These are phyloP conservation scores for Quercus bicolor DNA, from an alignment of 306 rosid species.

Conservation along the genomic window DNA sequence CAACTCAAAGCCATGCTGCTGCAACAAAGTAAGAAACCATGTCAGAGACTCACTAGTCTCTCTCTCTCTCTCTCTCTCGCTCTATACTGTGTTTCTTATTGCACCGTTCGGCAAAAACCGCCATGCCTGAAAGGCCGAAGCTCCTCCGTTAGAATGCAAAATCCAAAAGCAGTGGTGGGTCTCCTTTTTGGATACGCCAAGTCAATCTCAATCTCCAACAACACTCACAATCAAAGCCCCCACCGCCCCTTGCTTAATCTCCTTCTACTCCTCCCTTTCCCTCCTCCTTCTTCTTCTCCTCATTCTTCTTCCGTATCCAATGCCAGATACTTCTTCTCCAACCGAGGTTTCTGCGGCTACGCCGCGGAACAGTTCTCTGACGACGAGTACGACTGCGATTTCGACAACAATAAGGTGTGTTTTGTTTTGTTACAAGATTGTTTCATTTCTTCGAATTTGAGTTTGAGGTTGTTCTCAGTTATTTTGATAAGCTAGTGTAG, in stretches of 20 bases:
- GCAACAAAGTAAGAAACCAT: too few species aligned
- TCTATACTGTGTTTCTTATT: too few species aligned
- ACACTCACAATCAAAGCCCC: slow-evolving; percentile 3
- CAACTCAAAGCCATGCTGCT: too few species aligned
- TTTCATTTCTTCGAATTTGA: too few species aligned
- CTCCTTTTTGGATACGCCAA: slow-evolving; percentile 28
- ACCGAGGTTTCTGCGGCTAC: slow-evolving; percentile 49
- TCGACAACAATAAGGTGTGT: slow-evolving; percentile 55
- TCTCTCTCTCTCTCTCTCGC: too few species aligned
- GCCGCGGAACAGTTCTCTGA: slow-evolving; percentile 82
- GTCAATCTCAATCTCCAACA: slow-evolving; percentile 5
- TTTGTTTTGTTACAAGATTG: too few species aligned
- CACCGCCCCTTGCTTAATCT: slow-evolving; percentile 3
- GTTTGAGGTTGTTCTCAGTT: too few species aligned
- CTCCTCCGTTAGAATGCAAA: slow-evolving; percentile 31
- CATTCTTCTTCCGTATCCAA: slow-evolving; percentile 24
- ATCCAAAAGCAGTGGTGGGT: slow-evolving; percentile 20
- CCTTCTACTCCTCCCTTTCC: slow-evolving; percentile 20
- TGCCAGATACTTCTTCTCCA: slow-evolving; percentile 16
- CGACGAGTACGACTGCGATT: slow-evolving; percentile 81
- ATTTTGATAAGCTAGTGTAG: too few species aligned
- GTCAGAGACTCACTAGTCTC: too few species aligned
- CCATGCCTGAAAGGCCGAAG: slow-evolving; percentile 20
- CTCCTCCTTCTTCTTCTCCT: background rate
- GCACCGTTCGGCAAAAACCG: background rate